Conservation (phyloP, 257 asterid genomes). For the Paraleonurus japonicus region DNA sequence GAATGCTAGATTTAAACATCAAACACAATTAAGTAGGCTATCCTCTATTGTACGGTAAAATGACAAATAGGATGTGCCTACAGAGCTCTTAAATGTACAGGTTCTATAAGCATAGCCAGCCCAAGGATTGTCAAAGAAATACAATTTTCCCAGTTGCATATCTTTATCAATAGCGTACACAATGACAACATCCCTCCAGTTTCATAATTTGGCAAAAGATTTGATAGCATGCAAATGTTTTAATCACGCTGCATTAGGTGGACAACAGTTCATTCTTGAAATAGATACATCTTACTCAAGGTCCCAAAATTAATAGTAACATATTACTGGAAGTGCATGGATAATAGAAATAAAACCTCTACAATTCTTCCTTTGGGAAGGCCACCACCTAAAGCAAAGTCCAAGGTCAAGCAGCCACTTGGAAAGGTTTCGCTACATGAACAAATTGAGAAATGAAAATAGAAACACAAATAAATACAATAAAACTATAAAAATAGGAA, state of each 20-base stretch:
- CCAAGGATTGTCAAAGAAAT: background rate
- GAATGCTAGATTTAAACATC: background rate
- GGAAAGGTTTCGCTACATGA: constrained; percentile 91
- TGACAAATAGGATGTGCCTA: background rate
- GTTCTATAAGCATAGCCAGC: background rate
- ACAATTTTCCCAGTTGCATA: background rate
- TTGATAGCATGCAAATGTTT: background rate
- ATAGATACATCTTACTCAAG: background rate
- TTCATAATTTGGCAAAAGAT: background rate
- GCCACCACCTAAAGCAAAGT: constrained; percentile 98
- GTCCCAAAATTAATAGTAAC: background rate
- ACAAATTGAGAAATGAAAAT: background rate
- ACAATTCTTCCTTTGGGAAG: constrained; percentile 97
- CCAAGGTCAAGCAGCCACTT: constrained; percentile 89
- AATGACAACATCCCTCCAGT: background rate
- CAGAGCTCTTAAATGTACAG: background rate
- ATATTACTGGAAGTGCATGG: background rate
- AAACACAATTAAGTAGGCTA: background rate
- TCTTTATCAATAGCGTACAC: background rate
- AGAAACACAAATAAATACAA: background rate
- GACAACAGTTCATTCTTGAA: background rate
- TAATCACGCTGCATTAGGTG: background rate
- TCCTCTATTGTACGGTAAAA: background rate
- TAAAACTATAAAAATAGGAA: background rate
- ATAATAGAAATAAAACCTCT: constrained; percentile 51